Base-by-base conservation (phyloP, 345 rosid species). In the Toxicodendron radicans region DNA sequence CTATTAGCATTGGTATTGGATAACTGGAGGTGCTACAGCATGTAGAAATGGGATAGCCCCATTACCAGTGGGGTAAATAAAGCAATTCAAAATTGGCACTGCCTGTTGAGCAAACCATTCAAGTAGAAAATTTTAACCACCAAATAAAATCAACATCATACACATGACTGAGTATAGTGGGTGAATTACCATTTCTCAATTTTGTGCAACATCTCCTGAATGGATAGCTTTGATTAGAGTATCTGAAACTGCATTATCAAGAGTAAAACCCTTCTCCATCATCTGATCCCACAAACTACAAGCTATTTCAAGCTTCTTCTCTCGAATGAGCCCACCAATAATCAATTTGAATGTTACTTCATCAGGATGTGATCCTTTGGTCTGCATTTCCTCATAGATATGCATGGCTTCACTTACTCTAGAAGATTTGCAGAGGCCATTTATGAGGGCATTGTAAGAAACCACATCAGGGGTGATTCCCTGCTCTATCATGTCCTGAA, bases 261-360 rank as follows among this genome's bases (percentile, higher is more conserved):
- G 98, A 43, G 97, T 90, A 78, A 90, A 90, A 67, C 99, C 98
- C 80, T 83, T 91, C 80, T 95, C 97, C 99, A 95, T 95, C 99
- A 95, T 95, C 83, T 88, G 86, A 87, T 92, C 98, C 99, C 99
- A 95, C 73, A 93, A 76, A 79, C 74, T 83, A 85, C 87, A 90
- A 76, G 98, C 99, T 57, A 68, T 38, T 35, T 88, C 72, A 66
- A 89, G 49, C 64, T 87, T 85, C 74, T 85, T 89, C 79, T 87
- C 93, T 76, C 78, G 76, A 60, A 93, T 56, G 67, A 93, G 98
- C 59, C 95, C 94, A 75, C 89, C 81, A 76, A 95, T 89, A 60
- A 95, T 82, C 85, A 95, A 86, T 77, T 91, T 93, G 75, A 86
- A 95, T 57, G 98, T 93, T 45, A 86, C 83, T 75, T 90, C 89